Percentiles rank a stretch among this genome's conserved stretches.
These are phyloP conservation scores for grape (Vitis vinifera) DNA, from an alignment of 164 flowering plant species.

Conservation along the genomic window DNA sequence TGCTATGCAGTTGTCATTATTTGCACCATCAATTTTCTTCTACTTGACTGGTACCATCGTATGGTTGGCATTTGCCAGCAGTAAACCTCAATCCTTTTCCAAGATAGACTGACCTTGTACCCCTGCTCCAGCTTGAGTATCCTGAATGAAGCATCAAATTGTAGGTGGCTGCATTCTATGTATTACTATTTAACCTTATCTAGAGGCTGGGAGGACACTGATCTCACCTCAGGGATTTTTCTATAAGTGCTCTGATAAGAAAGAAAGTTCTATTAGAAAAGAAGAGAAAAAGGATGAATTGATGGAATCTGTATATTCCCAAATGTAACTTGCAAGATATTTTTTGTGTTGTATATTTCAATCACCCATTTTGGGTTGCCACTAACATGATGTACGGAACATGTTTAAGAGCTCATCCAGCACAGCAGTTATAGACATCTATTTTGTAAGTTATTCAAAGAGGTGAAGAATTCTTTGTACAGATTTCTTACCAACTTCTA, in stretches of 20 bases:
- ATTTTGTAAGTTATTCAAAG: too few species aligned
- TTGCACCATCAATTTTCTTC: conserved; percentile 97
- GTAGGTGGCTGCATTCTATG: neutral
- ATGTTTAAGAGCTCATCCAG: too few species aligned
- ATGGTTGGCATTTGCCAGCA: conserved; percentile 91
- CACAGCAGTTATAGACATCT: too few species aligned
- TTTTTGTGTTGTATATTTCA: conserved; percentile 3
- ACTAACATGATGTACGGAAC: too few species aligned
- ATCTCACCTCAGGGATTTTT: neutral
- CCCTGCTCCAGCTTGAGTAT: neutral
- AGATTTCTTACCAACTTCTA: too few species aligned
- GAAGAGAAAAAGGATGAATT: too few species aligned
- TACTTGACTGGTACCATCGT: conserved; percentile 87
- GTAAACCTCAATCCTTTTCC: conserved; percentile 80
- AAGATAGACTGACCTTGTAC: conserved; percentile 38
- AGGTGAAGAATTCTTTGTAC: too few species aligned
- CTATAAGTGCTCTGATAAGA: neutral
- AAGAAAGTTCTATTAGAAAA: too few species aligned
- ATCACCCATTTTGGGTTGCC: neutral
- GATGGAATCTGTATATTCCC: conserved; percentile 3
- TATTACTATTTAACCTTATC: neutral
- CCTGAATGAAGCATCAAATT: conserved; percentile 2
- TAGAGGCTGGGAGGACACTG: neutral
- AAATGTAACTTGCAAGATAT: neutral
- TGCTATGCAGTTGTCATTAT: conserved; percentile 66